Evolutionary conservation across 2,329 filamentous ascomycete species (phyloP), one percentile per base, ranked within the genome.

Genomic region (Fusarium xylarioides): DNA sequence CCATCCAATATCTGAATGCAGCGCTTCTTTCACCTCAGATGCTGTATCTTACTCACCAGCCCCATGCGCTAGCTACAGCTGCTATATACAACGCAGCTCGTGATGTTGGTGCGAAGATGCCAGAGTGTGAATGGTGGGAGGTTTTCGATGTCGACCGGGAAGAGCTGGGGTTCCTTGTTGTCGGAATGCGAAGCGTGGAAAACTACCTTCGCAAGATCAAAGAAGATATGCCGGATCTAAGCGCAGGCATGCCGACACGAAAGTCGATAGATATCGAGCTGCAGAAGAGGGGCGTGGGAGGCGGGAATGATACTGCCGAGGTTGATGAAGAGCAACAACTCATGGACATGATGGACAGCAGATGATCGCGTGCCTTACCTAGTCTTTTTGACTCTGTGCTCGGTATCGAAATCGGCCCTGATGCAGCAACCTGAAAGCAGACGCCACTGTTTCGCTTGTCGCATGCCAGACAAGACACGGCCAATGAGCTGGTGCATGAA

Each of bases 71-170:
- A 15, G 95, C 96, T 9, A 94, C 94, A 5, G 93, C 95, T 4
- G 94, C 95, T 2, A 92, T 98, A 37, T 99, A 98, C 80, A 89
- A 94, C n/a, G 93, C 95, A 1, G 93, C 94, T 2, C 88, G 91
- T 49, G 95, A 98, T 74, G 81, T 89, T 2, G 91, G 88, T 0
- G 89, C 93, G 18, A 95, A 93, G 80, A 87, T 98, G 83, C 94
- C 95, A 1, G 92, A 93, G 71, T 90, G 89, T 53, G 91, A 94
- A 71, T 99, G 96, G 96, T 99, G 96, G 96, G 95, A 98, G 82
- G 94, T 98, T 0, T 98, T 98, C 81, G 96, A 99, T 81, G 93
- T 96, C 12, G 95, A 98, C 77, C 88, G 96, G 56, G 96, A 99
- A 84, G 95, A 97, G 80, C 86, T 99, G 40, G 96, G 96, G 1